Conservation (phyloP, 1,284 basidiomycete genomes). For the Ceratobasidium sp. region DNA sequence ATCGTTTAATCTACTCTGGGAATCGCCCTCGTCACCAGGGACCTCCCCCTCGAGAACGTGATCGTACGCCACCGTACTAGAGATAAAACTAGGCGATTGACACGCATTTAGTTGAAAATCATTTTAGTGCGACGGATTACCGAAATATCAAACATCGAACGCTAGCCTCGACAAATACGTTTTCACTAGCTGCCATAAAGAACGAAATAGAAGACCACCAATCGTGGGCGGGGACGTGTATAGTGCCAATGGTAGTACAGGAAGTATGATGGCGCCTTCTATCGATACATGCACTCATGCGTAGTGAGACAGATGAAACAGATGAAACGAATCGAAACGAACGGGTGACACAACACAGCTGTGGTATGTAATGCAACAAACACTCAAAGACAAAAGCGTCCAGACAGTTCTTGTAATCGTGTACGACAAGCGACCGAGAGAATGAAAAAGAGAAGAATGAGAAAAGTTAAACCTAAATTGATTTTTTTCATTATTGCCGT, state of each 20-base stretch:
- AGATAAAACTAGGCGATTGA: background rate
- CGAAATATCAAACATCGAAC: background rate
- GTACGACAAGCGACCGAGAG: conserved; percentile 27
- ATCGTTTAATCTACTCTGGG: too few relatives aligned
- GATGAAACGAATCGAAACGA: background rate
- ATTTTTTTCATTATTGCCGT: conserved; percentile 3
- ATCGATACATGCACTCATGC: conserved; percentile 30
- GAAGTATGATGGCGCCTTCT: conserved; percentile 28
- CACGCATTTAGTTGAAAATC: background rate
- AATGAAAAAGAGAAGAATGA: background rate
- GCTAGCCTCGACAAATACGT: background rate
- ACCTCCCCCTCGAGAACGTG: background rate
- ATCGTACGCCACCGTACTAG: background rate
- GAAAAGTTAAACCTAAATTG: background rate
- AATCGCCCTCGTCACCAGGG: background rate
- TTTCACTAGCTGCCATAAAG: background rate
- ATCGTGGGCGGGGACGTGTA: conserved; percentile 35
- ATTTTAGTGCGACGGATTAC: background rate
- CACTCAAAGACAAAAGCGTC: conserved; percentile 3
- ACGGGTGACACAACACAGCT: conserved; percentile 11
- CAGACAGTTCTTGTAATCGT: conserved; percentile 16
- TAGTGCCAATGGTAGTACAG: conserved; percentile 31
- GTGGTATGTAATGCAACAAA: conserved; percentile 18
- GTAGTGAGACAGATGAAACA: background rate
- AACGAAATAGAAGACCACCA: conserved; percentile 21